Base-by-base conservation (phyloP, 495 filamentous ascomycete species). In the Xylaria longipes region DNA sequence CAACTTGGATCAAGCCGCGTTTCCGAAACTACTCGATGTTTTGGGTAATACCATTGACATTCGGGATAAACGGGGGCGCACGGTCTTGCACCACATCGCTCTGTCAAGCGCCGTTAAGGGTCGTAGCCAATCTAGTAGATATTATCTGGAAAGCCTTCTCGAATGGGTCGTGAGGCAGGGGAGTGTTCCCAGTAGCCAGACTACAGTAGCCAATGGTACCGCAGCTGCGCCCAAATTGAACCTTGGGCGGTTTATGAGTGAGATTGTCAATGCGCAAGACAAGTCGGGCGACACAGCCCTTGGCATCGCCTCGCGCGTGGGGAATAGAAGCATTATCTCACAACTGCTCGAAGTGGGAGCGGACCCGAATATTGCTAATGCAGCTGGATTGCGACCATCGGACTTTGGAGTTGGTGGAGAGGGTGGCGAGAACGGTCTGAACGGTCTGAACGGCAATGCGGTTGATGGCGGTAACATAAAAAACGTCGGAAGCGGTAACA, bases 21-120 rank as follows among this genome's bases (percentile, higher is more conserved):
- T 91, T 66, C 93, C 94, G 1, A 93, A 97, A 68, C 83, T 98
- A 14, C 86, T 99, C 7, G 94, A 97, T 72, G 85, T 97, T 0
- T 85, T 99, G 27, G 93, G 93, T 22, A 89, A 92, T n/a, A 95
- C 94, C 1, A 96, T 98, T 71, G 94, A 97, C 58, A 89, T 97
- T 73, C 86, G 92, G 22, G 96, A 99, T 81, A 89, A 91, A 62
- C 92, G 91, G 78, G 96, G 95, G 14, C 88, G 97, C 35, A 98
- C 95, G 1, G 93, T 98, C 52, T 81, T 99, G 25, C 96, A 99
- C 78, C 96, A 99, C 78, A 98, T 99, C 74, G 95, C 96, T 8
- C 87, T 98, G 46, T 94, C 95, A 54, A 97, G 94, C 63, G 96
- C 93, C 1, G 94, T 97, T 75, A 95, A 97, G 76, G 95, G 94